phyloP scores from a whole-genome alignment of 108 stramenopile genomes.

The Craspedostauros australis region DNA sequence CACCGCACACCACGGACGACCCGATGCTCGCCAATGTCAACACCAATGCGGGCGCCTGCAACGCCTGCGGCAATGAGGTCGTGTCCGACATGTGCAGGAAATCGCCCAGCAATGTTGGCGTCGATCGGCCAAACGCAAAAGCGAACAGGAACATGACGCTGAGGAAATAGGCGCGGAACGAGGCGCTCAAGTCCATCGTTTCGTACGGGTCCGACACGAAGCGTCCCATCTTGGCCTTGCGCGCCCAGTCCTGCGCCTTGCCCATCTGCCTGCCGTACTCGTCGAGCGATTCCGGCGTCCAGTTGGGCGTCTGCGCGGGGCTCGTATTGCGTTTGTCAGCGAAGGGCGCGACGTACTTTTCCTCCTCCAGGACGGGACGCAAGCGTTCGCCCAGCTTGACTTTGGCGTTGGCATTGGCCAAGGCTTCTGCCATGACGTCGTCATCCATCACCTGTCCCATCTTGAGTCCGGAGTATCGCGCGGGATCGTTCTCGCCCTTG shows the following conservation, averaged over 20 bases:
- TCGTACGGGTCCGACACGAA: constrained; percentile 68
- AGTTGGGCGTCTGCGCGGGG: constrained; percentile 60
- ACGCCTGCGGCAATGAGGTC: constrained; percentile 3
- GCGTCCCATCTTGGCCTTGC: constrained; percentile 52
- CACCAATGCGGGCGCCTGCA: constrained; percentile 42
- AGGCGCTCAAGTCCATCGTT: constrained; percentile 37
- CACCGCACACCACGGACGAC: constrained; percentile 39
- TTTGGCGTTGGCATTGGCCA: constrained; percentile 47
- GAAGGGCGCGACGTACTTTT: constrained; percentile 65
- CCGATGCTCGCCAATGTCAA: constrained; percentile 49
- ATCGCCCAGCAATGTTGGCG: constrained; percentile 36
- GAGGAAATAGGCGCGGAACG: constrained; percentile 42
- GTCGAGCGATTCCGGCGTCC: constrained; percentile 72
- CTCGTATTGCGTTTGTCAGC: constrained; percentile 73
- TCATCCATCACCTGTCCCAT: constrained; percentile 67
- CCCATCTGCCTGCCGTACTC: constrained; percentile 62
- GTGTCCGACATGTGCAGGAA: constrained; percentile 7
- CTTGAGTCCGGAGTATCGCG: constrained; percentile 70
- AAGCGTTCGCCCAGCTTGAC: constrained; percentile 44
- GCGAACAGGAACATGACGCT: constrained; percentile 37
- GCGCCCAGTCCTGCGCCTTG: constrained; percentile 59
- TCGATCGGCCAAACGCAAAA: constrained; percentile 63
- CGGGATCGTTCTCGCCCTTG: constrained; percentile 59
- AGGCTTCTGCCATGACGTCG: constrained; percentile 57
- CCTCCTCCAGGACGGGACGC: constrained; percentile 51